Evolutionary conservation across 2,329 filamentous ascomycete genomes (phyloP), one percentile per base, ranked within the genome.

Genomic region (Balansia obtecta): DNA sequence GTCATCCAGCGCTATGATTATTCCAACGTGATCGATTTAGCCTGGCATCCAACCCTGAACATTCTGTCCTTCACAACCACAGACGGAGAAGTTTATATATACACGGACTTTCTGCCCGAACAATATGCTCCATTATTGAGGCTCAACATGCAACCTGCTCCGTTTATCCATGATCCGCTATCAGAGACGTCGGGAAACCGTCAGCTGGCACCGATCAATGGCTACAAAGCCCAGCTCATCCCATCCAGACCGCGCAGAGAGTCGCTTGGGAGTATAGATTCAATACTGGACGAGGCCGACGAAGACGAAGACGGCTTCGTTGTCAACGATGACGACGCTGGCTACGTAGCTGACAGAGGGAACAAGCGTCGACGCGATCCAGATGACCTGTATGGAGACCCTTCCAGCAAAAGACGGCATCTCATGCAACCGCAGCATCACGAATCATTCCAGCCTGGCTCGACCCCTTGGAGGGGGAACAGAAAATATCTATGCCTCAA

Each of bases 401-500:
- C 68, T 22, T 56, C 68, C 3, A 73, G 59, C 58, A 82, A 82
- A 60, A 71, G 76, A 9, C 66, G 68, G 9, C 71, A 74, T 45
- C 60, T 77, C 8, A 57, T 68, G 49, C 58, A 80, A 55, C 83
- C 89, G 1, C 77, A 82, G 58, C 78, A 86, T 37, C 94, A 98
- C 58, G 80, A 85, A 49, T 71, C 91, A 2, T 95, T 98, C 64
- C 94, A 98, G 64, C 88, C 91, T 0, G 91, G 93, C 1, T 90
- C 89, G 49, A 98, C 93, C 0, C 91, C 91, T 0, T 98, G 93
- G 94, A 82, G 88, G 54, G 93, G 93, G 1, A 93, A 95, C 65
- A 78, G 93, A 55, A 88, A 91, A 62, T 95, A 98, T 63, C 76
- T 98, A 1, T 95, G 88, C 61, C 77, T 97, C 40, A 97, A 97